Base-by-base conservation (phyloP, 345 rosid genomes). In the Hypericum androsaemum region DNA sequence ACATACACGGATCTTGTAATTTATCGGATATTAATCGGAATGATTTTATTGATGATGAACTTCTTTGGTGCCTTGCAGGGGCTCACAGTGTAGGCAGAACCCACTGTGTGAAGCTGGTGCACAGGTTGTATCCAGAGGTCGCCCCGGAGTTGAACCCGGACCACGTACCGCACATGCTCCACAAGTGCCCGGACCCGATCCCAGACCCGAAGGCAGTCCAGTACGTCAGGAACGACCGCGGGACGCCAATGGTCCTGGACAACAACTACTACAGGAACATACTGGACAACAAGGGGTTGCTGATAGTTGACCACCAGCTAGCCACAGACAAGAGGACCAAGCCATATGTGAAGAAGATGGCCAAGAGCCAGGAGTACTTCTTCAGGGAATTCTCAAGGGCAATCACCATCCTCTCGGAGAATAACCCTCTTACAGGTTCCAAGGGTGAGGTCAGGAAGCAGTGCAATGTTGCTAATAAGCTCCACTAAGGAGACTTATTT, bases 181-280 rank as follows among this genome's bases (percentile, higher is more conserved):
- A 86, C 70, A 87, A 87, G 67, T 90, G 98, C 55, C 98, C 98
- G 1, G 92, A 90, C 52, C 61, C 88, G n/a, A 84, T 90, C 71
- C 98, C 92, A 8, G 96, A 90, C 67, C 96, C 96, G 0, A 90
- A 90, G 62, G 95, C 95, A 0, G 98, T 87, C 10, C 95, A 90
- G 62, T 90, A 90, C 50, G 98, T 90, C 66, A 80, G 98, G 62
- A 90, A 90, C 39, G 98, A 90, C 79, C 72, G 95, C 0, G 96
- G 98, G 14, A 89, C 98, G 0, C 98, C 96, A 47, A 89, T 89
- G 98, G 53, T 73, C 0, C 68, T 90, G 32, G 98, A 90, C 76
- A 90, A 90, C 86, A 87, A 90, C 67, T 87, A 87, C 74, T 90
- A 90, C 78, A 82, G 89, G 46, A 90, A 90, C 80, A 82, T 90